Percentiles rank a stretch among this genome's conserved stretches.
These are phyloP conservation scores for Roridomyces roridus DNA, from an alignment of 768 basidiomycete species.

Conservation along the genomic window DNA sequence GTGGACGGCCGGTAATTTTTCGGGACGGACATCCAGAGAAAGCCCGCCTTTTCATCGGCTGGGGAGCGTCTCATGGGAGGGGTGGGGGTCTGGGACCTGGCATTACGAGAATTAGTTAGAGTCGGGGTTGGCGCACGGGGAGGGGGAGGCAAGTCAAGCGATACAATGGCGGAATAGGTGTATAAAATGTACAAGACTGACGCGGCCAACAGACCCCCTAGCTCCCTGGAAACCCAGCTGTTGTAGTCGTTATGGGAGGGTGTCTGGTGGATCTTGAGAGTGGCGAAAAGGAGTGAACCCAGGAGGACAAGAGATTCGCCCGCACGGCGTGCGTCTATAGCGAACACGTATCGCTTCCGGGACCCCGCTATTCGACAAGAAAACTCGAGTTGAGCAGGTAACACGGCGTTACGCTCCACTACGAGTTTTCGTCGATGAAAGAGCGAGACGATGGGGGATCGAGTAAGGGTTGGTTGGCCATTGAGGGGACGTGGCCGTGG, in stretches of 20 bases:
- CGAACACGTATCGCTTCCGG: conserved; percentile 48
- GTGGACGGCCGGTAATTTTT: conserved; percentile 89
- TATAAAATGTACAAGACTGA: conserved; percentile 68
- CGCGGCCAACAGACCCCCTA: conserved; percentile 57
- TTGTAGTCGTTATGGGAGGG: conserved; percentile 39
- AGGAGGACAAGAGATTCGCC: conserved; percentile 71
- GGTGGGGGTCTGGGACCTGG: conserved; percentile 17
- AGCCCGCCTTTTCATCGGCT: conserved; percentile 59
- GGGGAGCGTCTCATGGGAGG: conserved; percentile 14
- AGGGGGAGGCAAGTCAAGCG: conserved; percentile 30
- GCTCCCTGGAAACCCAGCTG: conserved; percentile 64
- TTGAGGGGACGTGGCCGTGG: conserved; percentile 39
- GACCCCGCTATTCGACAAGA: conserved; percentile 51
- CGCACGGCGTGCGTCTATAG: conserved; percentile 66
- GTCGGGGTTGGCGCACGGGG: background rate
- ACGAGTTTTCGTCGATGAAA: conserved; percentile 48
- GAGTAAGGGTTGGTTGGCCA: conserved; percentile 13
- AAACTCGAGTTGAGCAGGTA: conserved; percentile 56
- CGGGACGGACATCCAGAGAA: conserved; percentile 90
- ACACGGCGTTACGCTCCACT: conserved; percentile 38
- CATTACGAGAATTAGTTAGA: background rate
- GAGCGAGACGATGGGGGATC: conserved; percentile 50
- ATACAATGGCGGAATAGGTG: conserved; percentile 52
- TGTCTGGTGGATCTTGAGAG: conserved; percentile 50
- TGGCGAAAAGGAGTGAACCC: conserved; percentile 63